Percentiles rank a stretch among this genome's conserved stretches.
Evolutionary conservation across 371 early-diverging fungal genomes (phyloP).

Genomic region (Mortierella sp.): DNA sequence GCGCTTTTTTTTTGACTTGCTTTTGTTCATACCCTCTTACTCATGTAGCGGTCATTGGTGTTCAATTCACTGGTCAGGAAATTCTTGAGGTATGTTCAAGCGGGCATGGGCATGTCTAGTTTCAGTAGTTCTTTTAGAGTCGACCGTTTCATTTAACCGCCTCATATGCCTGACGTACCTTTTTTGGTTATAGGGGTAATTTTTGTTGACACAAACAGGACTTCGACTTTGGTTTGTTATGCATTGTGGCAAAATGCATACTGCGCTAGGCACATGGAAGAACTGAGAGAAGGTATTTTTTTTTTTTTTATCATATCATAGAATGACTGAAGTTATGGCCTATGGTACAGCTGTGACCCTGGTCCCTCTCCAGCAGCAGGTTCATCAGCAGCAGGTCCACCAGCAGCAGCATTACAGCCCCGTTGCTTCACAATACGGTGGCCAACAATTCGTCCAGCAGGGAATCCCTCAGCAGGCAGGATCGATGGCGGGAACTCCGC

Average conservation of each 20-base stretch:
- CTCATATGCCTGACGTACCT: background rate
- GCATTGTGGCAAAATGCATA: background rate
- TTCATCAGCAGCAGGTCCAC: conserved; percentile 11
- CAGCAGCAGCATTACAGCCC: conserved; percentile 9
- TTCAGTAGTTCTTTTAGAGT: background rate
- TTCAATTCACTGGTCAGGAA: conserved; percentile 49
- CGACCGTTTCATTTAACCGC: background rate
- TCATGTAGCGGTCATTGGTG: conserved; percentile 40
- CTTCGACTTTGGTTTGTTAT: background rate
- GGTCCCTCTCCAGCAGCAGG: conserved; percentile 39
- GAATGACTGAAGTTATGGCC: conserved; percentile 50
- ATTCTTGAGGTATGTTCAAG: conserved; percentile 31
- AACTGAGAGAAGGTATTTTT: background rate
- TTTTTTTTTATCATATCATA: background rate
- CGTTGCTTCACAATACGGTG: conserved; percentile 4
- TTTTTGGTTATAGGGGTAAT: conserved; percentile 15
- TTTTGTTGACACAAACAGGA: background rate
- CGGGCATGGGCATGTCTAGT: background rate
- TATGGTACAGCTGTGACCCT: conserved; percentile 48
- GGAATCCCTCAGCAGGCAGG: conserved; percentile 13
- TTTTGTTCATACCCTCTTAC: background rate
- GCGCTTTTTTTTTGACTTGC: background rate
- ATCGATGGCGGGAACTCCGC: background rate
- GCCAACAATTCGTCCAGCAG: conserved; percentile 1
- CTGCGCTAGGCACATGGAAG: too few species aligned